Percentiles rank a stretch among this genome's conserved stretches.
These are phyloP conservation scores for Metarhizium robertsii DNA, from an alignment of 2,329 filamentous ascomycete genomes.

Conservation along the genomic window DNA sequence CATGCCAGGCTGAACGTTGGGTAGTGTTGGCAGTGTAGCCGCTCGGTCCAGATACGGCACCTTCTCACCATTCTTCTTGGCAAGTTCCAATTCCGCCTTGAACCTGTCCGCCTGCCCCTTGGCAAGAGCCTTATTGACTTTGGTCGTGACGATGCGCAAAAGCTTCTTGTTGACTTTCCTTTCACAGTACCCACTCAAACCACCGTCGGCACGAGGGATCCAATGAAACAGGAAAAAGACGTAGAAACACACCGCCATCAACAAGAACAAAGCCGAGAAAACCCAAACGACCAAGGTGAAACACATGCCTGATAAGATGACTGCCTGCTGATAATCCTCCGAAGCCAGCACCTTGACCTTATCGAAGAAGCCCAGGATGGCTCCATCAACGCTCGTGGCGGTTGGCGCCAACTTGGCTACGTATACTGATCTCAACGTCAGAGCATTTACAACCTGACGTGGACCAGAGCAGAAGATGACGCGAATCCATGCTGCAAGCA, in stretches of 20 bases:
- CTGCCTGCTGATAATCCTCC: conserved; percentile 65
- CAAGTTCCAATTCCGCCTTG: conserved; percentile 39
- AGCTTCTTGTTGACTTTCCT: conserved; percentile 84
- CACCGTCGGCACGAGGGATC: conserved; percentile 73
- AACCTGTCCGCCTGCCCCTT: conserved; percentile 59
- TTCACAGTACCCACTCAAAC: conserved; percentile 76
- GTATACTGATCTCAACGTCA: conserved; percentile 82
- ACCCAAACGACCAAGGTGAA: conserved; percentile 89
- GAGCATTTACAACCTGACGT: conserved; percentile 79
- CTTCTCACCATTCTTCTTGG: conserved; percentile 45
- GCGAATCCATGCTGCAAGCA: conserved; percentile 64
- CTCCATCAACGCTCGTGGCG: conserved; percentile 45
- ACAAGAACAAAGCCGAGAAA: conserved; percentile 64
- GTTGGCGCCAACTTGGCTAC: conserved; percentile 57
- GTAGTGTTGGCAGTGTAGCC: conserved; percentile 59
- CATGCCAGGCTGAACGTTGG: conserved; percentile 24
- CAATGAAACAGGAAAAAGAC: conserved; percentile 87
- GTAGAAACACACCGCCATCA: conserved; percentile 71
- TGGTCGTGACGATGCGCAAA: conserved; percentile 72
- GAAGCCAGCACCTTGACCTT: conserved; percentile 69
- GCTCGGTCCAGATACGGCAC: conserved; percentile 37
- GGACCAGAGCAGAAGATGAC: conserved; percentile 87
- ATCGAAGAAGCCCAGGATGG: conserved; percentile 67
- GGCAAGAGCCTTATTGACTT: conserved; percentile 80
- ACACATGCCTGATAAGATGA: conserved; percentile 82